A percentile compares a stretch with the other conserved stretches of the same genome.
phyloP scores from a whole-genome alignment of 1,139 yeast species.

The Nadsonia commutata region DNA sequence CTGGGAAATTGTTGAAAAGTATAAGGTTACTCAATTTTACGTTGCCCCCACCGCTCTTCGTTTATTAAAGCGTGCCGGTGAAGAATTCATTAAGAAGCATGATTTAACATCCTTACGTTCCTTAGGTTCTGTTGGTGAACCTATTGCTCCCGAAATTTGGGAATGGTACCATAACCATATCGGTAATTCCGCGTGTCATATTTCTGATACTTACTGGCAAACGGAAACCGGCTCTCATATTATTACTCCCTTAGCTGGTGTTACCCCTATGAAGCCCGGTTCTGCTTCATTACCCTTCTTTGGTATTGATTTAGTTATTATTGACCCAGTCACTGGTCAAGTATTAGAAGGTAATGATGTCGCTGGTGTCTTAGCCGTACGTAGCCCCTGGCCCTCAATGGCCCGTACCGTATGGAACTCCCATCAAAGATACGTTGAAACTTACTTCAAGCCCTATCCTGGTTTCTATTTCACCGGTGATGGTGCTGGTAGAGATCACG shows the following conservation, averaged over 20 bases:
- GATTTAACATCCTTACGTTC: slow-evolving; percentile 55
- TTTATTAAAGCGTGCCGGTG: slow-evolving; percentile 71
- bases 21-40: slow-evolving; percentile 69
- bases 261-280: slow-evolving; percentile 92
- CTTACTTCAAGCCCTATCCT: slow-evolving; percentile 90
- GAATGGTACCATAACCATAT: slow-evolving; percentile 76
- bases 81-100: slow-evolving; percentile 45
- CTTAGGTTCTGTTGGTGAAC: slow-evolving; percentile 83
- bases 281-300: slow-evolving; percentile 94
- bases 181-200: slow-evolving; percentile 83
- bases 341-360: slow-evolving; percentile 81
- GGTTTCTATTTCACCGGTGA: slow-evolving; percentile 97
- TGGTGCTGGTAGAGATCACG: slow-evolving; percentile 96
- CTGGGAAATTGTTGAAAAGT: slow-evolving; percentile 76
- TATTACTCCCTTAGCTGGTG: slow-evolving; percentile 91
- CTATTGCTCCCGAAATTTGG: slow-evolving; percentile 88
- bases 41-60: slow-evolving; percentile 87
- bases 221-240: slow-evolving; percentile 96
- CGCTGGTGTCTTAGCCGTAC: slow-evolving; percentile 89
- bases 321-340: slow-evolving; percentile 82
- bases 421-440: slow-evolving; percentile 80
- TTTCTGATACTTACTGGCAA: slow-evolving; percentile 97
- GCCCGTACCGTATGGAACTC: slow-evolving; percentile 92
- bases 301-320: slow-evolving; percentile 79
- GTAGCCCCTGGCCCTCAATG: slow-evolving; percentile 93